These are phyloP conservation scores for Prunus yedoensis DNA, from an alignment of 331 rosid genomes.

Conservation along the genomic window DNA sequence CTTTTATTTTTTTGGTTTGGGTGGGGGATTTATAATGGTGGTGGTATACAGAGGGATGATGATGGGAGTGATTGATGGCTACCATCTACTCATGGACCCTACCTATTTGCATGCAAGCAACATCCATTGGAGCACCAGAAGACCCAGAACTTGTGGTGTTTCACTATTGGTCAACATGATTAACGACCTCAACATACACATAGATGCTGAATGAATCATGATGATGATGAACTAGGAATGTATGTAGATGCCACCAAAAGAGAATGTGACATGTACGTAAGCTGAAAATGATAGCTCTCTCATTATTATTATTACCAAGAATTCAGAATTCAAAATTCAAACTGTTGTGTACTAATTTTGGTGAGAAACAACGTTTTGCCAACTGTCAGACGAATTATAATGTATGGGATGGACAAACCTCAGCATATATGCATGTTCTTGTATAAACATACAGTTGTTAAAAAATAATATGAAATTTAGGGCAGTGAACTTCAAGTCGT, in stretches of 20 bases:
- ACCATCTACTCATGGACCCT: conserved; percentile 35
- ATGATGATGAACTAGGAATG: not conserved
- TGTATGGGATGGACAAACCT: no score
- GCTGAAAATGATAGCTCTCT: not conserved
- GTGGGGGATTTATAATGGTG: not conserved
- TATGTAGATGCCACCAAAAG: not conserved
- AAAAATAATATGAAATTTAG: not conserved
- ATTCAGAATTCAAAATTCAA: not conserved
- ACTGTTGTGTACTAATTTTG: not conserved
- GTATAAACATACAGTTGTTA: no score
- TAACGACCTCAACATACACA: not conserved
- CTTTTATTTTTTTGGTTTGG: not conserved
- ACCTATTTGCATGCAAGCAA: not conserved
- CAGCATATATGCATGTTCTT: no score
- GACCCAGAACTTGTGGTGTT: not conserved
- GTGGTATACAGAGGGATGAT: conserved; percentile 28
- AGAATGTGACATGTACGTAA: not conserved
- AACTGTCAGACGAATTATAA: not conserved
- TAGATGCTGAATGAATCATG: not conserved
- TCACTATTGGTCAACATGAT: conserved; percentile 11
- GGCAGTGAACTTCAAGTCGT: not conserved
- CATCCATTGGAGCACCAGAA: conserved; percentile 1
- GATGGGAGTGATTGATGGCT: conserved; percentile 21
- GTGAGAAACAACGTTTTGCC: not conserved
- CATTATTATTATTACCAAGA: not conserved